Conservation (phyloP, 805 yeast genomes). For the Pichia ethanolica region DNA sequence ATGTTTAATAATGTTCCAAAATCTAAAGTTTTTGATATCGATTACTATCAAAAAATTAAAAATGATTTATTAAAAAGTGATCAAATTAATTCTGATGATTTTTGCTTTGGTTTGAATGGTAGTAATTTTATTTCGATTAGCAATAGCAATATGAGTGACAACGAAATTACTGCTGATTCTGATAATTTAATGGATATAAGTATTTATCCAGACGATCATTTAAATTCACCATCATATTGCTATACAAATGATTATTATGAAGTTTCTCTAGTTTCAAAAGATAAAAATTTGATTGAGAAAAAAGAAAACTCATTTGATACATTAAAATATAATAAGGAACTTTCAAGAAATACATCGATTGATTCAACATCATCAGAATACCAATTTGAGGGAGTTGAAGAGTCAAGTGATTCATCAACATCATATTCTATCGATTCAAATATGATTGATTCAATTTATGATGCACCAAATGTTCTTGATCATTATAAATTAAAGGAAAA, state of each 20-base stretch:
- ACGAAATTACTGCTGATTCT: background rate
- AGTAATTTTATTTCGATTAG: no score
- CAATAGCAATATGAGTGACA: no score
- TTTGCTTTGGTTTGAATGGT: no score
- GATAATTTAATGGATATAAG: background rate
- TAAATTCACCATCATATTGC: background rate
- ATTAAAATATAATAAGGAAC: background rate
- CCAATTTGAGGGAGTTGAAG: background rate
- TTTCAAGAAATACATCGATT: background rate
- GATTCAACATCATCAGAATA: background rate
- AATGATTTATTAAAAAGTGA: no score
- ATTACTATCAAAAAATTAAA: no score
- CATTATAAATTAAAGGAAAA: no score
- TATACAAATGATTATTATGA: conserved; percentile 2
- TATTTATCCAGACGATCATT: no score
- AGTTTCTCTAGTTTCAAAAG: background rate
- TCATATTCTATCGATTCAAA: background rate
- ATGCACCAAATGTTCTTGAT: background rate
- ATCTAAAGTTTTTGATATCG: background rate
- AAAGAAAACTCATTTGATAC: background rate
- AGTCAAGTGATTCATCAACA: background rate
- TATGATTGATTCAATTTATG: background rate
- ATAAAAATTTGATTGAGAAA: background rate
- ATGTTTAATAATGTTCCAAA: background rate
- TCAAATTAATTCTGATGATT: no score